Evolutionary conservation across 192 early-diverging fungal genomes (phyloP).

Genomic region (Gigaspora rosea): DNA sequence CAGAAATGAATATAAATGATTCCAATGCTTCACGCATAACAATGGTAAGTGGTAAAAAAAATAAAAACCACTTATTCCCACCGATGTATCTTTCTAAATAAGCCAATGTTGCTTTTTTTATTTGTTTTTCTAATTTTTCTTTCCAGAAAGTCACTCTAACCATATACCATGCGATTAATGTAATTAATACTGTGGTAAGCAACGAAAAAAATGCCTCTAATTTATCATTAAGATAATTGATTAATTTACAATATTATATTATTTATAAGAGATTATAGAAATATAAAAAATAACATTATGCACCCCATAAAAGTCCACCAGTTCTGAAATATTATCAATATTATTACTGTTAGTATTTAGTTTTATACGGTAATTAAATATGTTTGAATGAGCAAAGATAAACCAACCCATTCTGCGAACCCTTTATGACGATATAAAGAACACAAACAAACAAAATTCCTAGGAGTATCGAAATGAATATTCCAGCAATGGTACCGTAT

Average conservation of each 20-base stretch:
- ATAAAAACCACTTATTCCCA: conserved; percentile 63
- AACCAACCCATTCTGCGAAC: conserved; percentile 36
- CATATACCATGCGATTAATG: conserved; percentile 82
- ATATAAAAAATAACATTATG: no score
- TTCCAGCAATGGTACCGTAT: conserved; percentile 70
- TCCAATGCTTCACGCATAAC: conserved; percentile 88
- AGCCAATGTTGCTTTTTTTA: conserved; percentile 47
- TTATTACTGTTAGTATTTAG: not conserved
- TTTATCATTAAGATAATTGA: no score
- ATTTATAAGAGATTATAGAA: no score
- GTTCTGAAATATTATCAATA: not conserved
- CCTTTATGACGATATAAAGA: conserved; percentile 56
- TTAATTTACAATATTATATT: no score
- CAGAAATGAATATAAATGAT: conserved; percentile 83
- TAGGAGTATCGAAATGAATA: conserved; percentile 66
- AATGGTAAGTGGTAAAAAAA: conserved; percentile 81
- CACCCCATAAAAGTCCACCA: no score
- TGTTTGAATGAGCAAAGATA: not conserved
- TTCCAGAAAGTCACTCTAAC: conserved; percentile 70
- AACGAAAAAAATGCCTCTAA: conserved; percentile 76
- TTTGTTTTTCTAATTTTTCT: conserved; percentile 72
- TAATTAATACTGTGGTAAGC: conserved; percentile 75
- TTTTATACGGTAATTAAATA: not conserved
- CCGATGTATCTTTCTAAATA: conserved; percentile 36
- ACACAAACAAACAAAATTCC: conserved; percentile 76